Conservation (phyloP, 2,329 filamentous ascomycete species). For the Fusarium sulawesiense region DNA sequence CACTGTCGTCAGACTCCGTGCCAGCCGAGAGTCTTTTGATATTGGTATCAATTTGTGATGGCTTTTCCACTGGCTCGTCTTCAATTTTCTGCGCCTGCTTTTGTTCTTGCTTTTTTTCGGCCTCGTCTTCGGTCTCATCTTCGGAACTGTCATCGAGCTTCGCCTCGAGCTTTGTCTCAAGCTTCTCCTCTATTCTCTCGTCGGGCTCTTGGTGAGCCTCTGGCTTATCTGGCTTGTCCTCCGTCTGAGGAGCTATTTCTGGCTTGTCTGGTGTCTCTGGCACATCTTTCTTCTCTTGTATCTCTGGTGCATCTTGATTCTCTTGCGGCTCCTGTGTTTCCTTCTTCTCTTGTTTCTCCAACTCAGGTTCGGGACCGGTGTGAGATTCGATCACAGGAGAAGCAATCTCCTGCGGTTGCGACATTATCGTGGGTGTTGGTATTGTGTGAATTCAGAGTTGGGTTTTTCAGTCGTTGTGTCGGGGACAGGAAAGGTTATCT, state of each 20-base stretch:
- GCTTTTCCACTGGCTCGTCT: conserved; percentile 13
- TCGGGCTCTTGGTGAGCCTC: background rate
- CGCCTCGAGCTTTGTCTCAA: background rate
- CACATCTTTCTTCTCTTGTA: conserved; percentile 3
- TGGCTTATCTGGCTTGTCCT: background rate
- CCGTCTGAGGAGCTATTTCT: background rate
- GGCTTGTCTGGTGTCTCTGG: conserved; percentile 16
- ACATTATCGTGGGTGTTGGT: conserved; percentile 45
- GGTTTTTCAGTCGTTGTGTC: conserved; percentile 21
- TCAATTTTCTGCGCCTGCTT: conserved; percentile 2
- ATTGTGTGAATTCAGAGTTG: conserved; percentile 2
- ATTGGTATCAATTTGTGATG: conserved; percentile 35
- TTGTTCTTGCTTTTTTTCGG: conserved; percentile 2
- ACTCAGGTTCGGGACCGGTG: conserved; percentile 15
- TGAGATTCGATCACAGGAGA: conserved; percentile 38
- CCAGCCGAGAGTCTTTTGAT: conserved; percentile 48
- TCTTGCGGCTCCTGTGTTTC: conserved; percentile 7
- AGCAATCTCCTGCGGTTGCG: conserved; percentile 49
- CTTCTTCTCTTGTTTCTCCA: conserved; percentile 22
- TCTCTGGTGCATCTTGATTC: background rate
- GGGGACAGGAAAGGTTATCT: conserved; percentile 31
- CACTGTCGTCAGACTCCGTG: conserved; percentile 47
- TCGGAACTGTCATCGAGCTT: conserved; percentile 7
- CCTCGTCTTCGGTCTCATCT: background rate
- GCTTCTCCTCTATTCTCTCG: background rate